These are phyloP conservation scores for Rhynchosporium secalis DNA, from an alignment of 2,329 filamentous ascomycete genomes.

Conservation along the genomic window DNA sequence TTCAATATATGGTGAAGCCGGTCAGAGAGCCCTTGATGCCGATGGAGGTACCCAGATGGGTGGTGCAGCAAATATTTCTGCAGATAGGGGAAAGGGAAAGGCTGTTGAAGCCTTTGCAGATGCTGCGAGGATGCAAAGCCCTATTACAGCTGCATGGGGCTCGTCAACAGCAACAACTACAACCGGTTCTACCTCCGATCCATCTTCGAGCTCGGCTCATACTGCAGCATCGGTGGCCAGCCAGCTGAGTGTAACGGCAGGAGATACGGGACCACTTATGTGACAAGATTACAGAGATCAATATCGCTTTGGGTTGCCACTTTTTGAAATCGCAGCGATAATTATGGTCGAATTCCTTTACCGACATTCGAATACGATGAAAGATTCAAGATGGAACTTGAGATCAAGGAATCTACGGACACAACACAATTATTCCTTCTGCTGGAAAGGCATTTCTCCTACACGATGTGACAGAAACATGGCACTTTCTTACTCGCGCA, in stretches of 20 bases:
- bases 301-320: too few species aligned
- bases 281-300: background rate
- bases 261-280: background rate
- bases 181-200: constrained; percentile 29
- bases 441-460: too few species aligned
- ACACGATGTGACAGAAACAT: too few species aligned
- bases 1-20: background rate
- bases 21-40: constrained; percentile 16
- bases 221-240: constrained; percentile 28
- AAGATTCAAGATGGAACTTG: too few species aligned
- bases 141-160: constrained; percentile 17
- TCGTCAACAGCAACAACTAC: constrained; percentile 27
- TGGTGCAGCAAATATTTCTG: constrained; percentile 4
- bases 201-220: constrained; percentile 32
- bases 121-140: background rate
- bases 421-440: too few species aligned
- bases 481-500: too few species aligned
- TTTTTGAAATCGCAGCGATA: too few species aligned
- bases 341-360: too few species aligned
- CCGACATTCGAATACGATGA: too few species aligned
- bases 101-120: constrained; percentile 8
- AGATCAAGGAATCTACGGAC: too few species aligned
- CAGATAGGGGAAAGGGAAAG: constrained; percentile 24
- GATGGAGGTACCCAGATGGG: constrained; percentile 25
- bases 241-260: constrained; percentile 16